phyloP scores from a whole-genome alignment of 2,329 filamentous ascomycete genomes.

The Exophiala aquamarina region DNA sequence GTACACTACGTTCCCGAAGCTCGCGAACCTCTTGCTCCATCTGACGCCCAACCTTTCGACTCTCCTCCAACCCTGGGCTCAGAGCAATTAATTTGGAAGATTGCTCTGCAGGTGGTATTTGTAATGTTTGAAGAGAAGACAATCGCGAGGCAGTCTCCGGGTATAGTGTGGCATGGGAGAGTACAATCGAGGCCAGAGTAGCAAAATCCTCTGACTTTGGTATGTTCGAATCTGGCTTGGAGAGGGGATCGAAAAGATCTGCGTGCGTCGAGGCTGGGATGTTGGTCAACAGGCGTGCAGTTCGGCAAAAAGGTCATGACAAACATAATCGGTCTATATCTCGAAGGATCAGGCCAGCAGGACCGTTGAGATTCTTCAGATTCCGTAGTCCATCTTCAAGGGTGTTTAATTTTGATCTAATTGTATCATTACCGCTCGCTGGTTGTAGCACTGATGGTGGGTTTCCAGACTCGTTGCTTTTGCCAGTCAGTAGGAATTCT shows the following conservation, averaged over 20 bases:
- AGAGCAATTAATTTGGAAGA: constrained; percentile 44
- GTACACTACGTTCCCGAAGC: constrained; percentile 43
- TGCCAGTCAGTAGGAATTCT: constrained; percentile 45
- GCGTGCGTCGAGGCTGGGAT: constrained; percentile 11
- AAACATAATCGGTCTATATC: constrained; percentile 45
- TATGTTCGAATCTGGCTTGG: neutral
- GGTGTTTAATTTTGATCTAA: constrained; percentile 39
- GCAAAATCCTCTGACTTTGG: constrained; percentile 28
- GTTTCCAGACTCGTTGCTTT: constrained; percentile 40
- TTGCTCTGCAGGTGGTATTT: constrained; percentile 42
- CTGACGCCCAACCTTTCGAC: constrained; percentile 37
- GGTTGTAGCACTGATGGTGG: constrained; percentile 36
- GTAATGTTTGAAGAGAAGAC: constrained; percentile 48
- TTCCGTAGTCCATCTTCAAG: constrained; percentile 40
- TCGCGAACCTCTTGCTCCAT: constrained; percentile 42
- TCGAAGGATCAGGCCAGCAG: constrained; percentile 32
- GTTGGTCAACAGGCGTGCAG: neutral
- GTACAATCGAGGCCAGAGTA: constrained; percentile 35
- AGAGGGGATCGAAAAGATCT: constrained; percentile 20
- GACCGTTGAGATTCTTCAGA: constrained; percentile 36
- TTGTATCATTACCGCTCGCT: constrained; percentile 37
- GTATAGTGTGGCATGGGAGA: constrained; percentile 46
- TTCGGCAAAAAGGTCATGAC: constrained; percentile 1
- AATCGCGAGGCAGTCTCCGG: constrained; percentile 49
- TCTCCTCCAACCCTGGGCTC: constrained; percentile 41